Evolutionary conservation across 2,329 filamentous ascomycete genomes (phyloP).

Genomic region (Talaromyces pinophilus): DNA sequence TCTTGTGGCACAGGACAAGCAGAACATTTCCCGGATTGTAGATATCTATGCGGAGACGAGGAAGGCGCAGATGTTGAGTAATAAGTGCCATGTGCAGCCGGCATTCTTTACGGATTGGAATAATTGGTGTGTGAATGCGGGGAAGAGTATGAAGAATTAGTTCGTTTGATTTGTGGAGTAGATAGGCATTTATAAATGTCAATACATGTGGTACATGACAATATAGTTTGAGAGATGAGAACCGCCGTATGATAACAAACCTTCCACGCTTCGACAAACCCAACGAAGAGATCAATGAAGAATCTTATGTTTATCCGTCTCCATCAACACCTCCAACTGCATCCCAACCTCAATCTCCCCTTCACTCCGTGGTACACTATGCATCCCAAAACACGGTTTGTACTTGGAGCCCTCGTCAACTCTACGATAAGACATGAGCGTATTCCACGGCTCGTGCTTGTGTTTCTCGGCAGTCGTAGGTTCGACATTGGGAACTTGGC

Average conservation of each 20-base stretch:
- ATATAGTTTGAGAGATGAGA: not conserved
- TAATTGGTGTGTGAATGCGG: slow-evolving; percentile 64
- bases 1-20: slow-evolving; percentile 50
- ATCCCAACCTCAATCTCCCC: slow-evolving; percentile 60
- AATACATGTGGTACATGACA: not conserved
- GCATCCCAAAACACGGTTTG: slow-evolving; percentile 69
- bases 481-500: slow-evolving; percentile 66
- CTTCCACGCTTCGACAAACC: not conserved
- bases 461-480: slow-evolving; percentile 62
- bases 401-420: slow-evolving; percentile 62
- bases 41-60: slow-evolving; percentile 66
- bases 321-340: slow-evolving; percentile 58
- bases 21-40: slow-evolving; percentile 57
- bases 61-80: slow-evolving; percentile 59
- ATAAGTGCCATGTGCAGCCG: slow-evolving; percentile 61
- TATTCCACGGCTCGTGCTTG: slow-evolving; percentile 62
- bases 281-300: slow-evolving; percentile 32
- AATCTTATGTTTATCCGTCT: slow-evolving; percentile 60
- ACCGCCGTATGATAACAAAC: not conserved
- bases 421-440: slow-evolving; percentile 61
- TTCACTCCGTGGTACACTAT: slow-evolving; percentile 60
- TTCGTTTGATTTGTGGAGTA: not conserved
- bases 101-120: slow-evolving; percentile 72
- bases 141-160: slow-evolving; percentile 44
- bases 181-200: not conserved